A percentile compares a stretch with the other conserved stretches of the same genome.
Evolutionary conservation across 2,329 filamentous ascomycete genomes (phyloP).

Genomic region (Bipolaris oryzae): DNA sequence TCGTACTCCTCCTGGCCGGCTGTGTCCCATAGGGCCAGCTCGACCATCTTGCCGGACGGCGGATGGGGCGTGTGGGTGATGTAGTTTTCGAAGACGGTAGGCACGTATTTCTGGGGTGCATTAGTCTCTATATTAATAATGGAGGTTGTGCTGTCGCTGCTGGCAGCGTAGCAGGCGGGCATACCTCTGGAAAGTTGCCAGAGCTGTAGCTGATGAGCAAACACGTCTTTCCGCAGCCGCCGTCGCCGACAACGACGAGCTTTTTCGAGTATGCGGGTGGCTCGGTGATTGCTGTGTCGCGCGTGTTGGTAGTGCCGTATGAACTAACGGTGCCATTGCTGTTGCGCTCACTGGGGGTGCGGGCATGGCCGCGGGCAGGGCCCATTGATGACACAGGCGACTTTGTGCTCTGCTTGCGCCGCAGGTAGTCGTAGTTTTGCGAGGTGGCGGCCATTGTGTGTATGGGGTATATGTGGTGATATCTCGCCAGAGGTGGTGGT

Average conservation of each 20-base stretch:
- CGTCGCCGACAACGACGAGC: slow-evolving; percentile 97
- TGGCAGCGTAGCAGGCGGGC: neutral
- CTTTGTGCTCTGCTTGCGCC: slow-evolving; percentile 61
- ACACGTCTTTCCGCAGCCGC: slow-evolving; percentile 98
- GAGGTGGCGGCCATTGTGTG: slow-evolving; percentile 39
- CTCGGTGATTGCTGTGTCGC: slow-evolving; percentile 86
- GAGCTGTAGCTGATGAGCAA: slow-evolving; percentile 98
- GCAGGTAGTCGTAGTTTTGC: slow-evolving; percentile 62
- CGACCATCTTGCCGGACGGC: slow-evolving; percentile 88
- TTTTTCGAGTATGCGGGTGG: slow-evolving; percentile 97
- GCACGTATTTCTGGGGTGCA: slow-evolving; percentile 90
- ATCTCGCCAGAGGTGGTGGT: neutral
- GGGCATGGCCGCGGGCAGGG: slow-evolving; percentile 51
- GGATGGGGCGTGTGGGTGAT: slow-evolving; percentile 95
- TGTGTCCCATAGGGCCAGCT: slow-evolving; percentile 97
- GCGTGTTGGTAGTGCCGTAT: slow-evolving; percentile 74
- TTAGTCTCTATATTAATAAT: slow-evolving; percentile 7
- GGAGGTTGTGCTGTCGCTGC: neutral
- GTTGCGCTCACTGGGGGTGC: slow-evolving; percentile 66
- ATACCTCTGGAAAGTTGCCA: slow-evolving; percentile 97
- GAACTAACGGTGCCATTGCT: slow-evolving; percentile 93
- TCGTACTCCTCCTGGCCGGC: slow-evolving; percentile 99
- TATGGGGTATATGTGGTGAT: neutral
- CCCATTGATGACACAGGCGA: slow-evolving; percentile 38
- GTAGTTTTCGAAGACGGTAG: slow-evolving; percentile 99